Evolutionary conservation across 805 yeast genomes (phyloP), one percentile per base, ranked within the genome.

Genomic region (Clavispora vitiphila): DNA sequence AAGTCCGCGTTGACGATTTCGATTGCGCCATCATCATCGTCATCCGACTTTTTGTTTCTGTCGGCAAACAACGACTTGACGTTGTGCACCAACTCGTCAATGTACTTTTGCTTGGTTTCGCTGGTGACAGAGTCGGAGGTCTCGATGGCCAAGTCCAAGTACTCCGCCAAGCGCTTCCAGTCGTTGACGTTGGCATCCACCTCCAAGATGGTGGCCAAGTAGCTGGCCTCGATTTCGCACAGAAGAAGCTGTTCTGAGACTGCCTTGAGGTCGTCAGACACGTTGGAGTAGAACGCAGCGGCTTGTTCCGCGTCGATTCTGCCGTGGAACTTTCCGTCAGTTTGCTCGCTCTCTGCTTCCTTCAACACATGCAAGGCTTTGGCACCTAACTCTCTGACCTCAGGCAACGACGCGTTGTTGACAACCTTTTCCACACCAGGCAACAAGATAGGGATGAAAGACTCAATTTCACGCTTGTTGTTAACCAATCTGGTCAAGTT

Each of bases 401-500:
- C 99, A 32, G 98, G 98, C 61, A 87, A 73, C 8, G 97, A 83
- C 32, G 98, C 98, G 40, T 90, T 86, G 42, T 86, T 78, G 38
- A 84, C 81, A 32, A 93, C 96, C 61, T 81, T 88, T 63, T 83
- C 78, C 34, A 93, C 83, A 61, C 96, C 95, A n/a, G 99, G 99
- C 62, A 83, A 68, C 53, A 91, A 75, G 53, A 78, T 73, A 34
- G 98, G 97, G 52, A 93, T 85, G 60, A 78, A 91, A 26, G 79
- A 72, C 64, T 86, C 95, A 59, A 93, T 89, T 68, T 91, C 98
- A 55, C 86, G 76, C 57, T 88, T 86, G 71, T 91, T 87, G 71
- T 90, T 91, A 38, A 91, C 98, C 62, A 91, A 76, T 67, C 98
- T 81, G 22, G 98, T 91, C 71, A 91, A 76, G 70, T 91, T 91